A percentile compares a stretch with the other conserved stretches of the same genome.
Conservation (phyloP, 192 early-diverging fungal species). For the Chytriomyces sp. region DNA sequence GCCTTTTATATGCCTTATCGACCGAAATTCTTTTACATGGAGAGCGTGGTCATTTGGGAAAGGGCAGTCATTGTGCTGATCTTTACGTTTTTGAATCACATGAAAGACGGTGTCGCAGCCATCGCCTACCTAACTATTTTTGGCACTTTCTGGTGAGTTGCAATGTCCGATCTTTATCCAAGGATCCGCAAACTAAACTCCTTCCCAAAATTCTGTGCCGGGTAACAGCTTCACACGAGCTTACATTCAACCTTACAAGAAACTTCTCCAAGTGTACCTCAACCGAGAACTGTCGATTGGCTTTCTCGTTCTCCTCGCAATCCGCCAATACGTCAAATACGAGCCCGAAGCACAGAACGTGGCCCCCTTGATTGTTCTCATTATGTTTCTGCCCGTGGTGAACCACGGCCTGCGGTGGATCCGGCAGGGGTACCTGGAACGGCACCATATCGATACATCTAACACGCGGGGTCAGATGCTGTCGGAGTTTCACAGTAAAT, state of each 20-base stretch:
- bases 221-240: background rate
- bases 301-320: conserved; percentile 15
- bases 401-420: conserved; percentile 16
- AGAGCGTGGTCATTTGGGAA: conserved; percentile 25
- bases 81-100: conserved; percentile 21
- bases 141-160: background rate
- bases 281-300: conserved; percentile 25
- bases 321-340: conserved; percentile 14
- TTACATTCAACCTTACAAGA: conserved; percentile 30
- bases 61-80: conserved; percentile 10
- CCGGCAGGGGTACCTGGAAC: background rate
- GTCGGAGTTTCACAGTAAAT: too few relatives aligned
- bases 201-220: background rate
- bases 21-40: conserved; percentile 20
- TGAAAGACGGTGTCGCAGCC: background rate
- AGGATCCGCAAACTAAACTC: background rate
- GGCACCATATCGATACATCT: too few relatives aligned
- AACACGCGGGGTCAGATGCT: too few relatives aligned
- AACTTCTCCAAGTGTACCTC: conserved; percentile 23
- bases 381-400: conserved; percentile 13
- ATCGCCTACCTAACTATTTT: background rate
- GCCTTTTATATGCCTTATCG: conserved; percentile 20
- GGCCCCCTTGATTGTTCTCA: background rate
- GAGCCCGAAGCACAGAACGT: background rate
- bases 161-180: background rate